Conservation (phyloP, 1,284 basidiomycete species). For the Amylostereum chailletii region DNA sequence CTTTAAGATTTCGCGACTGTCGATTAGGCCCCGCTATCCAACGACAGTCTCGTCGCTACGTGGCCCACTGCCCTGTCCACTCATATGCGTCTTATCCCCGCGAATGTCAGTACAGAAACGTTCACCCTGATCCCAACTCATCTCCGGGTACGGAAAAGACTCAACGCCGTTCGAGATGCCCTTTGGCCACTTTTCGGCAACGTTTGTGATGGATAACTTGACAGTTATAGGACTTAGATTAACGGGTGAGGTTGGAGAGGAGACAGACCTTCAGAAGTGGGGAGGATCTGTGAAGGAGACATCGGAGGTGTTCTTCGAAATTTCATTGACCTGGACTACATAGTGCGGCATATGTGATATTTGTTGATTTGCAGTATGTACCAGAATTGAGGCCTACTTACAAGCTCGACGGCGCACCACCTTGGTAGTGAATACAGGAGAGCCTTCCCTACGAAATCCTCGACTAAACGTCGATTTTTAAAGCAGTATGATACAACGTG, state of each 20-base stretch:
- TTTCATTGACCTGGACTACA: no score
- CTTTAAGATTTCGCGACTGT: conserved; percentile 12
- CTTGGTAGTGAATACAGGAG: no score
- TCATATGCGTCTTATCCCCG: conserved; percentile 12
- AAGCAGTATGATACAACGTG: no score
- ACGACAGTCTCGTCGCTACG: conserved; percentile 8
- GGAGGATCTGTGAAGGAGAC: conserved; percentile 4
- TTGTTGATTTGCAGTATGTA: no score
- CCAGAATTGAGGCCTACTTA: no score
- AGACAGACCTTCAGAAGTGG: conserved; percentile 1
- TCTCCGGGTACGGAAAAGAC: conserved; percentile 19
- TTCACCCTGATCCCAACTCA: conserved; percentile 11
- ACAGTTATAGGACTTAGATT: conserved; percentile 14
- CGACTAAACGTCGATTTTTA: no score
- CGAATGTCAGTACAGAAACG: conserved; percentile 3
- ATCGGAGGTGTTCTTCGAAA: conserved; percentile 2
- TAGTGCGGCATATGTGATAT: no score
- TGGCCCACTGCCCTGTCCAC: conserved; percentile 12
- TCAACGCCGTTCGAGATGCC: conserved; percentile 14
- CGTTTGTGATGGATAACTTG: conserved; percentile 12
- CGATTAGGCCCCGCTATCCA: background rate
- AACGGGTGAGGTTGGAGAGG: conserved; percentile 10
- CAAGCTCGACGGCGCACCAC: no score
- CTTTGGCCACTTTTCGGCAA: background rate
- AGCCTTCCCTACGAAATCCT: no score